phyloP scores from a whole-genome alignment of 2,329 filamentous ascomycete genomes.

The Paracoccidioides brasiliensis region DNA sequence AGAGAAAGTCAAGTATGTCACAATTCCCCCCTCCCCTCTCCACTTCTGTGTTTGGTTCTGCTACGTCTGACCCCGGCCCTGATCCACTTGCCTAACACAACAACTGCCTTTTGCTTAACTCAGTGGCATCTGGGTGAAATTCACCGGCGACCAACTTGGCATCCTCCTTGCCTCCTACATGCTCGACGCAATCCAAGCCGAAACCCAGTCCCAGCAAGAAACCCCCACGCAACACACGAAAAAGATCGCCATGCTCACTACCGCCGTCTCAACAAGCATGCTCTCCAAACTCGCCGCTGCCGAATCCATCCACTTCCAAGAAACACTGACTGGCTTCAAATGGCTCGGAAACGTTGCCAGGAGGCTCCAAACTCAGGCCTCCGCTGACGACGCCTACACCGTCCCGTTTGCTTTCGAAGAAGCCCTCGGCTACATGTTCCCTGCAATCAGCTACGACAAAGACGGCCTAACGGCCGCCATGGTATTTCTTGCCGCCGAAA shows the following conservation, averaged over 20 bases:
- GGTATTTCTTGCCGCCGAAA: conserved; percentile 44
- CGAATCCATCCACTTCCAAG: conserved; percentile 44
- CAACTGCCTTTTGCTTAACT: not conserved
- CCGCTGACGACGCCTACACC: conserved; percentile 29
- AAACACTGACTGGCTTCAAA: conserved; percentile 55
- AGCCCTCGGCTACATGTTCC: conserved; percentile 55
- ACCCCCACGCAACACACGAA: conserved; percentile 18
- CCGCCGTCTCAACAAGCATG: conserved; percentile 53
- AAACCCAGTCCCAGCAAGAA: conserved; percentile 12
- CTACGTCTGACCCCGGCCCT: not conserved
- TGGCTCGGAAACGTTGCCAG: conserved; percentile 52
- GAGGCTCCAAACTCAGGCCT: conserved; percentile 29
- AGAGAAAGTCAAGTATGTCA: conserved; percentile 38
- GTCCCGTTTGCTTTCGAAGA: conserved; percentile 51
- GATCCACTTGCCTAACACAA: not conserved
- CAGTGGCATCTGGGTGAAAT: conserved; percentile 43
- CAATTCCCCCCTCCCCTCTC: not conserved
- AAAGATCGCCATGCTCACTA: conserved; percentile 44
- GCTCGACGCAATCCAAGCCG: conserved; percentile 30
- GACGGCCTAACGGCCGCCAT: conserved; percentile 50
- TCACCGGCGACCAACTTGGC: conserved; percentile 54
- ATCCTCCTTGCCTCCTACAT: conserved; percentile 46
- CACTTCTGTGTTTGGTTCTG: not conserved
- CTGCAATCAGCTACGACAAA: conserved; percentile 49
- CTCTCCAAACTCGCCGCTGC: conserved; percentile 42